Evolutionary conservation across 2,329 filamentous ascomycete genomes (phyloP).

Genomic region (Cercospora zeina): DNA sequence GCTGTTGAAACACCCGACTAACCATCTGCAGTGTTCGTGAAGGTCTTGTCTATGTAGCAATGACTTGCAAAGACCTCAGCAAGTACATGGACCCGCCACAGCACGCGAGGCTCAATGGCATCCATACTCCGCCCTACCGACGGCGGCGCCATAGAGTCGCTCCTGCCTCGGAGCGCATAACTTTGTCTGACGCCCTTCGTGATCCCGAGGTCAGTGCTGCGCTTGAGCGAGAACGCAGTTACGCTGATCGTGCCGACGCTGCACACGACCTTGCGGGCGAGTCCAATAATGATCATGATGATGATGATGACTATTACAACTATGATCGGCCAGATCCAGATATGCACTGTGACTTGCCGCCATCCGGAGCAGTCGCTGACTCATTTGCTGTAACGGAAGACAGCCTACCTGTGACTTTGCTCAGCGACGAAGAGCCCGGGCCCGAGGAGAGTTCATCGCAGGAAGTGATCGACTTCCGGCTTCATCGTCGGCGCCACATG

Average conservation of each 20-base stretch:
- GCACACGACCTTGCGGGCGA: conserved; percentile 27
- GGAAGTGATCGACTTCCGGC: conserved; percentile 40
- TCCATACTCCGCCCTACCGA: conserved; percentile 34
- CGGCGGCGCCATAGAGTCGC: conserved; percentile 24
- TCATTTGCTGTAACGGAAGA: conserved; percentile 8
- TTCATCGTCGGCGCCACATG: conserved; percentile 35
- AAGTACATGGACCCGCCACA: conserved; percentile 42
- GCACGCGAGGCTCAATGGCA: conserved; percentile 31
- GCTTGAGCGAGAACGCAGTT: conserved; percentile 20
- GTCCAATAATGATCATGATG: conserved; percentile 22
- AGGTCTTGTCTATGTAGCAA: conserved; percentile 88
- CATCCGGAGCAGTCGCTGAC: conserved; percentile 23
- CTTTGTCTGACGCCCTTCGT: conserved; percentile 36
- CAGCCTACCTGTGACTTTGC: conserved; percentile 31
- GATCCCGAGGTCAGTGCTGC: conserved; percentile 36
- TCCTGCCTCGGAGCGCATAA: conserved; percentile 35
- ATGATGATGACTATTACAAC: conserved; percentile 26
- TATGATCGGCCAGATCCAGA: conserved; percentile 30
- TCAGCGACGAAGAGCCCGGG: conserved; percentile 37
- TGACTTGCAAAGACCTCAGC: conserved; percentile 76
- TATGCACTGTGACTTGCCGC: conserved; percentile 35
- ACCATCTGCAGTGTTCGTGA: conserved; percentile 69
- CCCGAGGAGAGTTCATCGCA: conserved; percentile 38
- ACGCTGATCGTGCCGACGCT: conserved; percentile 25
- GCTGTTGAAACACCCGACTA: conserved; percentile 32